Conservation (phyloP, 352 stramenopile species). For the Globisporangium alternatum region DNA sequence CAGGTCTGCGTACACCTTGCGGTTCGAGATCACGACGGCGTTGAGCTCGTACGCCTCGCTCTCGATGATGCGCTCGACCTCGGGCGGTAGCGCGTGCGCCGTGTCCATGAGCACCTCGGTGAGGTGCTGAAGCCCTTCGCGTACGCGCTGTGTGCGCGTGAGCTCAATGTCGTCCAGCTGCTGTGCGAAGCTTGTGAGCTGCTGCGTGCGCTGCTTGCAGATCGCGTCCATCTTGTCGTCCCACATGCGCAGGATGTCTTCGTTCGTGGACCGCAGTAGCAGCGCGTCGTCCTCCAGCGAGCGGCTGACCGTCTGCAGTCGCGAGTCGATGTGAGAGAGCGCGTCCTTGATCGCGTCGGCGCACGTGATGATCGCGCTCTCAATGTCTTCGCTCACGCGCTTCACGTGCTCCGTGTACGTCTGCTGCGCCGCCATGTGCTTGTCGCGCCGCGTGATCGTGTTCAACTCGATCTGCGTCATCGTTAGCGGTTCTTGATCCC, state of each 20-base stretch:
- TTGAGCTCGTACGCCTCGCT: slow-evolving; percentile 76
- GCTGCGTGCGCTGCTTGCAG: slow-evolving; percentile 41
- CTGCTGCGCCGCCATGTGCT: slow-evolving; percentile 50
- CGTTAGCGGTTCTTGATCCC: neutral
- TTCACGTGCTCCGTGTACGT: slow-evolving; percentile 51
- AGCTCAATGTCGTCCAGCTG: slow-evolving; percentile 55
- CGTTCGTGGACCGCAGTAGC: slow-evolving; percentile 39
- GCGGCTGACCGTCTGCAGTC: slow-evolving; percentile 19
- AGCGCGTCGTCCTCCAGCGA: slow-evolving; percentile 30
- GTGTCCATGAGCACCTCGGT: slow-evolving; percentile 66
- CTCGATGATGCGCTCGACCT: slow-evolving; percentile 78
- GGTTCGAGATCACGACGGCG: slow-evolving; percentile 78
- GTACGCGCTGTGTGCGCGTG: slow-evolving; percentile 40
- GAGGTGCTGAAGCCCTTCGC: slow-evolving; percentile 33
- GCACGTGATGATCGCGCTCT: slow-evolving; percentile 44
- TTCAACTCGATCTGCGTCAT: slow-evolving; percentile 53
- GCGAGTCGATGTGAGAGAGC: slow-evolving; percentile 34
- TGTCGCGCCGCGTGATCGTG: slow-evolving; percentile 45
- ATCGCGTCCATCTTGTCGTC: slow-evolving; percentile 26
- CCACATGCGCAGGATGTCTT: slow-evolving; percentile 42
- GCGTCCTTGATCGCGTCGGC: slow-evolving; percentile 61
- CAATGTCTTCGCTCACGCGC: slow-evolving; percentile 59
- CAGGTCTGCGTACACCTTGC: slow-evolving; percentile 68
- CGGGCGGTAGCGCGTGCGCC: slow-evolving; percentile 49
- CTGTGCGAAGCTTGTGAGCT: slow-evolving; percentile 38